Evolutionary conservation across 768 basidiomycete species (phyloP).

Genomic region (Russula griseocarnosa): DNA sequence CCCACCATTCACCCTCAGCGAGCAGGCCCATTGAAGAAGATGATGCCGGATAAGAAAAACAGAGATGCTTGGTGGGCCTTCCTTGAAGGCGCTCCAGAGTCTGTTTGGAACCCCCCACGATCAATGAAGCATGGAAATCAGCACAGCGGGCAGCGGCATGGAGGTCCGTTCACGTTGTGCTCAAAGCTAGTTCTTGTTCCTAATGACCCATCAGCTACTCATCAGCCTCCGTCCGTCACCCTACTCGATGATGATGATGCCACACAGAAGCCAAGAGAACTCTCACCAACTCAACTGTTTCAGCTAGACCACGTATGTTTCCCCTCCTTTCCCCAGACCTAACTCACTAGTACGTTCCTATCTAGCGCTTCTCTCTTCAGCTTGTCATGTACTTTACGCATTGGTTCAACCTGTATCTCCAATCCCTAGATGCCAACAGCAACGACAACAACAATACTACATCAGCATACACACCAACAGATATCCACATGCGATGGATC

Average conservation of each 20-base stretch:
- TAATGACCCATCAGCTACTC: slow-evolving; percentile 8
- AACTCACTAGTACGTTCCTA: slow-evolving; percentile 20
- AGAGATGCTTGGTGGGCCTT: slow-evolving; percentile 81
- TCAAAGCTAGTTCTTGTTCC: neutral
- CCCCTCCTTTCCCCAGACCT: neutral
- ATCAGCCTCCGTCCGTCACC: neutral
- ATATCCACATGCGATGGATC: slow-evolving; percentile 71
- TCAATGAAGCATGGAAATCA: slow-evolving; percentile 33
- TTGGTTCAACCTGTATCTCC: slow-evolving; percentile 67
- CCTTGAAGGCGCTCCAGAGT: slow-evolving; percentile 61
- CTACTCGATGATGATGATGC: neutral
- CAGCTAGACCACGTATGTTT: slow-evolving; percentile 62
- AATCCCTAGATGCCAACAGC: slow-evolving; percentile 33
- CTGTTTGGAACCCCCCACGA: slow-evolving; percentile 60
- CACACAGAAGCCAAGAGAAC: slow-evolving; percentile 37
- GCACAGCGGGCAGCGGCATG: neutral
- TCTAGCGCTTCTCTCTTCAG: slow-evolving; percentile 64
- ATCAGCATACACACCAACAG: slow-evolving; percentile 40
- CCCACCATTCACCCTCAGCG: slow-evolving; percentile 49
- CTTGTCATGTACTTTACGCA: slow-evolving; percentile 80
- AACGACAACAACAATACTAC: neutral
- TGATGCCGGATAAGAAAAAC: slow-evolving; percentile 67
- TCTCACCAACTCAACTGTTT: slow-evolving; percentile 52
- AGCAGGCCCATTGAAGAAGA: slow-evolving; percentile 34
- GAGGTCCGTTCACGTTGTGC: slow-evolving; percentile 23